phyloP scores from a whole-genome alignment of 2,329 filamentous ascomycete species.

The Cephalotrichum gorgonifer region DNA sequence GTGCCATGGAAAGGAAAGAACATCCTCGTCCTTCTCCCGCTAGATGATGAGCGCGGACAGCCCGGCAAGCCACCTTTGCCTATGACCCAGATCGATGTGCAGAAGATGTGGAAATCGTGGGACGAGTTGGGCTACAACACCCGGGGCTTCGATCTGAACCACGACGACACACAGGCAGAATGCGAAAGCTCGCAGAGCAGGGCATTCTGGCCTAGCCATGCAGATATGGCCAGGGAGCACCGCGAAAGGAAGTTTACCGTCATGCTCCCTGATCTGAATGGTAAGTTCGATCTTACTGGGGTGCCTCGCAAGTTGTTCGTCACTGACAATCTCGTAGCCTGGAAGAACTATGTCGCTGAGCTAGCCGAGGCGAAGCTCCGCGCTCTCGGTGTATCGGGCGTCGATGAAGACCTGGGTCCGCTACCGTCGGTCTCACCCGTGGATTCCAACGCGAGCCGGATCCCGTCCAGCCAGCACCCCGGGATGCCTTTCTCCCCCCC shows the following conservation, averaged over 20 bases:
- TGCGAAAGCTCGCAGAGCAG: conserved; percentile 51
- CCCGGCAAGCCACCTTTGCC: conserved; percentile 42
- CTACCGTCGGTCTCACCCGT: conserved; percentile 56
- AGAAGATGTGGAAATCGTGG: conserved; percentile 55
- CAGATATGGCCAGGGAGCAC: conserved; percentile 48
- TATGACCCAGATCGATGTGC: conserved; percentile 43
- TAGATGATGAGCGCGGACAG: conserved; percentile 55
- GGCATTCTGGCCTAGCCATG: conserved; percentile 54
- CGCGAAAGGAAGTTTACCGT: conserved; percentile 46
- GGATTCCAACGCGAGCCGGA: conserved; percentile 51
- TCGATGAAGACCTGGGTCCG: conserved; percentile 57
- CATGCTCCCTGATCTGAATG: conserved; percentile 58
- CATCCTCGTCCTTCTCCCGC: conserved; percentile 59
- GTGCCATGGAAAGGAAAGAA: conserved; percentile 67
- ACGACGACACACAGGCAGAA: conserved; percentile 26
- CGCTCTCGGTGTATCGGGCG: conserved; percentile 77
- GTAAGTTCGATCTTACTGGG: conserved; percentile 21
- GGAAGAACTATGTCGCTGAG: conserved; percentile 70
- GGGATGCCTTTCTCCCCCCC: conserved; percentile 75
- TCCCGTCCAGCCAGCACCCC: conserved; percentile 64
- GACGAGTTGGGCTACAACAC: conserved; percentile 60
- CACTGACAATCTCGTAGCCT: conserved; percentile 25
- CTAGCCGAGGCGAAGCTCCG: conserved; percentile 86
- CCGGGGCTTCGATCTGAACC: conserved; percentile 56
- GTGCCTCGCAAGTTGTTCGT: background rate